Evolutionary conservation across 1,284 basidiomycete species (phyloP), one percentile per base, ranked within the genome.

Genomic region (Ceratobasidium sp.): DNA sequence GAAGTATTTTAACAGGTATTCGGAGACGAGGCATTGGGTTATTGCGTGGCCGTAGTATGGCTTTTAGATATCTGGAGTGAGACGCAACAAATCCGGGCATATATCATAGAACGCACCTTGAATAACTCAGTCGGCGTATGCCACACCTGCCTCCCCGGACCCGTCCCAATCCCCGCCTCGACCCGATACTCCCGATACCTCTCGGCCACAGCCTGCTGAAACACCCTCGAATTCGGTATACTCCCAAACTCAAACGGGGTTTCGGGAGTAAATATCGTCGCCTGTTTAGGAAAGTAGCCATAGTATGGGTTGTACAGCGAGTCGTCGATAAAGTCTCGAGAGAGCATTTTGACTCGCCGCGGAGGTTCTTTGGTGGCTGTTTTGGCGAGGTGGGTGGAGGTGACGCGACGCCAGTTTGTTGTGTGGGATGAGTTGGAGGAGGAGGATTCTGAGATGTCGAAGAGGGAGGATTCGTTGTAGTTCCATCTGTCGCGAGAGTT

Each of bases 51-150:
- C 97, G 83, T 97, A 99, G 89, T 94, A 95, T 12, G 98, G 98
- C 95, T 97, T 82, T 40, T 20, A 72, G 76, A 51, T 82, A 79
- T 10, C 72, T 55, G 10, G n/a, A 49, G 3, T 20, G 39, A 33
- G 55, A 72, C 13, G 53, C 33, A 51, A 33, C 12, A 33, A n/a
- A 64, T 28, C 60, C 56, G 40, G 61, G 42, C 77, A 78, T 51
- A 1, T 61, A 66, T 79, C 73, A 64, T 49, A n/a, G 72, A 20
- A 28, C 90, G 80, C 83, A 97, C 97, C 90, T 97, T 96, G 89
- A 99, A 99, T 55, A 99, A 87, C 85, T 99, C 97, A 1, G 97
- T 98, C 0, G 98, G 98, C 0, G 98, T 99, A 86, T 99, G 98
- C 98, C 98, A 99, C 75, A 99, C 89, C 85, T 99, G 98, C 82